These are phyloP conservation scores for Opeltia flavorubescens DNA, from an alignment of 495 filamentous ascomycete species.

Conservation along the genomic window DNA sequence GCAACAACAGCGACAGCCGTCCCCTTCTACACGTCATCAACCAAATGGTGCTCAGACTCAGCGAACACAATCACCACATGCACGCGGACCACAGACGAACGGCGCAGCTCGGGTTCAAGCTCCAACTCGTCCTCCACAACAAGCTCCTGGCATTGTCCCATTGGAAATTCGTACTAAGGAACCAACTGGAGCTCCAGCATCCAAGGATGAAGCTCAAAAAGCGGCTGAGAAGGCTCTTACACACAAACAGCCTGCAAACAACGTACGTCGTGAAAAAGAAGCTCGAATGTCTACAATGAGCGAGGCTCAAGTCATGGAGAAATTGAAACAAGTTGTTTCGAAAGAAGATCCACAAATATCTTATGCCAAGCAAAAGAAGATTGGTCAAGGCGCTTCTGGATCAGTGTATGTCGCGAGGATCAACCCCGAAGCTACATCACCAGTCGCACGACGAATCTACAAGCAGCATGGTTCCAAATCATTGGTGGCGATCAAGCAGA, in stretches of 20 bases:
- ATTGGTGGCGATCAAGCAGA: conserved; percentile 97
- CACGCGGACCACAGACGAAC: conserved; percentile 20
- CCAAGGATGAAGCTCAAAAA: conserved; percentile 37
- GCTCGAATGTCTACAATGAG: conserved; percentile 96
- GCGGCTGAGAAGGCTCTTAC: conserved; percentile 71
- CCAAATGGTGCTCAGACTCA: conserved; percentile 4
- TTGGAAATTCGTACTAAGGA: conserved; percentile 82
- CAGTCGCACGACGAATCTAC: conserved; percentile 51
- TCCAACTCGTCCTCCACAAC: conserved; percentile 27
- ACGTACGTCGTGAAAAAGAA: conserved; percentile 62
- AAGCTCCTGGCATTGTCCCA: conserved; percentile 45
- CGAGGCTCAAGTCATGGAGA: conserved; percentile 92
- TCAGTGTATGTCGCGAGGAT: conserved; percentile 96
- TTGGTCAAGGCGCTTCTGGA: conserved; percentile 93
- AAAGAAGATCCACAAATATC: conserved; percentile 81
- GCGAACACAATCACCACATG: conserved; percentile 1
- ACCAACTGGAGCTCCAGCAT: conserved; percentile 28
- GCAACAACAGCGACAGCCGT: conserved; percentile 16
- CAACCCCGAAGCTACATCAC: conserved; percentile 55
- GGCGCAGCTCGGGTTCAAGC: conserved; percentile 30
- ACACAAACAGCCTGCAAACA: conserved; percentile 47
- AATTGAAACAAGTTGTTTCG: conserved; percentile 80
- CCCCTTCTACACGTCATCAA: conserved; percentile 10
- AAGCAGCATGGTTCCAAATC: conserved; percentile 53
- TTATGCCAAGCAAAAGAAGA: conserved; percentile 98